These are phyloP conservation scores for Dendrobium catenatum DNA, from an alignment of 106 monocot species.

Conservation along the genomic window DNA sequence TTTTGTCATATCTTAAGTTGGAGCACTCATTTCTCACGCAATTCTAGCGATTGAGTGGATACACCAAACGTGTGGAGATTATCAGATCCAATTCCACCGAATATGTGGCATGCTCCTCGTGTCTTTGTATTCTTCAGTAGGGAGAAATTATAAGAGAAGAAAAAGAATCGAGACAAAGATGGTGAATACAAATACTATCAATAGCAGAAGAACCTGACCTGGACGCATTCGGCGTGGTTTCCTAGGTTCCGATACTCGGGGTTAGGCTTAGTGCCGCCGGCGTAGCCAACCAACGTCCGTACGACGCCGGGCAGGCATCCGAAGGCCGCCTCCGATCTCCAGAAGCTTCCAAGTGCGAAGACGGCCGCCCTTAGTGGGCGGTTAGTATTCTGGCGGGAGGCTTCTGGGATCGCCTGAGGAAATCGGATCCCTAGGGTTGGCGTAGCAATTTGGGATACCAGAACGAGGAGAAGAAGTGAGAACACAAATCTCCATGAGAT, in stretches of 20 bases:
- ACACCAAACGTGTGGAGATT: neutral
- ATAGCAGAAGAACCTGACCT: constrained; percentile 24
- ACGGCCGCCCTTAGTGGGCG: constrained; percentile 42
- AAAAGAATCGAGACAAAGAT: neutral
- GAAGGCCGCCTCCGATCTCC: constrained; percentile 87
- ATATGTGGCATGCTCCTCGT: neutral
- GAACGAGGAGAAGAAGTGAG: neutral
- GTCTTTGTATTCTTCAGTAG: neutral
- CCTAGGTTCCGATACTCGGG: constrained; percentile 68
- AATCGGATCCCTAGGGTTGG: constrained; percentile 3
- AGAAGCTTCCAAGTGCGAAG: constrained; percentile 94
- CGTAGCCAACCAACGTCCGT: constrained; percentile 71
- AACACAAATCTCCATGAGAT: neutral
- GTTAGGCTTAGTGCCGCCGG: constrained; percentile 68
- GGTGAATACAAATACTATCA: neutral
- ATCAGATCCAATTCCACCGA: neutral
- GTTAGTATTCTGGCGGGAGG: neutral
- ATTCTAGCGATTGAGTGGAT: neutral
- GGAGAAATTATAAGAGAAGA: neutral
- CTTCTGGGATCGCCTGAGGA: constrained; percentile 3
- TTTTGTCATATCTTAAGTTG: too few species aligned
- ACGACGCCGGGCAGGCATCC: constrained; percentile 86
- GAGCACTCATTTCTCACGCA: neutral
- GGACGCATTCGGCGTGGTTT: constrained; percentile 89
- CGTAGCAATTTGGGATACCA: neutral